Evolutionary conservation across 2,329 filamentous ascomycete species (phyloP).

Genomic region (Exophiala dermatitidis): DNA sequence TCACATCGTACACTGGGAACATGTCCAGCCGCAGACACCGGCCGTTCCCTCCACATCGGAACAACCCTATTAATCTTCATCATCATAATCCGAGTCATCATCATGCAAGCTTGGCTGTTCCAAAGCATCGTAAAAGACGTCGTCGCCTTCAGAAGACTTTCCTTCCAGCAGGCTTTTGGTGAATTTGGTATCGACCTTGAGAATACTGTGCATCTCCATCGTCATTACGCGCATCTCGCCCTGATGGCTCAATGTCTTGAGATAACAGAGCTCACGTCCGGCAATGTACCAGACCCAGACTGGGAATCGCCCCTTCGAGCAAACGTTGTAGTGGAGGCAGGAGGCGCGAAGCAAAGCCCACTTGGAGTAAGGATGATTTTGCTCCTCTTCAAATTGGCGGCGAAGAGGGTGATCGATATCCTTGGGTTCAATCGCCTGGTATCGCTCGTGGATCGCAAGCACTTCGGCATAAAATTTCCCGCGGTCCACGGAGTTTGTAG

Average conservation of each 20-base stretch:
- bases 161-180: constrained; percentile 8
- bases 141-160: not conserved
- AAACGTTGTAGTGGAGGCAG: constrained; percentile 29
- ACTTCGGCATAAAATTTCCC: constrained; percentile 25
- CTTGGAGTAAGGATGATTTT: constrained; percentile 23
- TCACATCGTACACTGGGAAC: too few species aligned
- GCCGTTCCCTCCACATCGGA: too few species aligned
- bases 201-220: constrained; percentile 3
- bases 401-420: constrained; percentile 31
- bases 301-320: not conserved
- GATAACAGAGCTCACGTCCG: constrained; percentile 27
- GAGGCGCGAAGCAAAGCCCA: constrained; percentile 36
- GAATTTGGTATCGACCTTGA: constrained; percentile 19
- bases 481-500: constrained; percentile 4
- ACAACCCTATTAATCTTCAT: constrained; percentile 1
- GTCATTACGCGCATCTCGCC: constrained; percentile 5
- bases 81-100: constrained; percentile 10
- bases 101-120: not conserved
- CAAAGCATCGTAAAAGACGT: not conserved
- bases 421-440: constrained; percentile 31
- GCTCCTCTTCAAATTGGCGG: constrained; percentile 30
- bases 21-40: too few species aligned
- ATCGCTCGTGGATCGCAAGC: constrained; percentile 28
- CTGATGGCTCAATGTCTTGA: constrained; percentile 27
- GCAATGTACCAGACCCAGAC: constrained; percentile 18